A percentile compares a stretch with the other conserved stretches of the same genome.
Evolutionary conservation across 441 rosid species (phyloP).

Genomic region (Manihot esculenta): DNA sequence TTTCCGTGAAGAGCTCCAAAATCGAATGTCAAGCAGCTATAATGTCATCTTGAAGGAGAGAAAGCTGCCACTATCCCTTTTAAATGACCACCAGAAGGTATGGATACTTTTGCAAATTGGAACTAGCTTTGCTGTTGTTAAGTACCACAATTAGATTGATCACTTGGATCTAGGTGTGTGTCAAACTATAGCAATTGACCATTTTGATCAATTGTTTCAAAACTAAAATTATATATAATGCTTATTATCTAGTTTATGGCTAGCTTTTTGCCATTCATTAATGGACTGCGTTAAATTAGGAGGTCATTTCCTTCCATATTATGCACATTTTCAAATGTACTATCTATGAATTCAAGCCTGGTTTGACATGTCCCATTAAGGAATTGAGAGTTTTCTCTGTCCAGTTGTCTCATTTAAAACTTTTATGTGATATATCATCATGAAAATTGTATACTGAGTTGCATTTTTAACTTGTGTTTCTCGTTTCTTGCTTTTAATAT

Average conservation of each 20-base stretch:
- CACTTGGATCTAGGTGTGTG: not conserved
- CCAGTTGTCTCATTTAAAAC: not conserved
- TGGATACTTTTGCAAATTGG: not conserved
- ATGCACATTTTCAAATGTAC: not conserved
- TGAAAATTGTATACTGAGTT: not conserved
- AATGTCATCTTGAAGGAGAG: constrained; percentile 81
- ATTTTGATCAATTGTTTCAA: not conserved
- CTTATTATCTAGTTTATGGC: not conserved
- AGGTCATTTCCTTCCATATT: not conserved
- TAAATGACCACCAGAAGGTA: constrained; percentile 79
- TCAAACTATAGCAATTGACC: not conserved
- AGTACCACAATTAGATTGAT: not conserved
- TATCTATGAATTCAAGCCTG: not conserved
- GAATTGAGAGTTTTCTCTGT: not conserved
- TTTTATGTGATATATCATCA: not conserved
- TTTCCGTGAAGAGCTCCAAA: constrained; percentile 72
- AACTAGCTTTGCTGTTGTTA: not conserved
- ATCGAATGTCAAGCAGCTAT: constrained; percentile 60
- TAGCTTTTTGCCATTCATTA: not conserved
- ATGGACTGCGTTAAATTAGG: not conserved
- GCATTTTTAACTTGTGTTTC: constrained; percentile 11
- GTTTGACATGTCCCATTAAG: not conserved
- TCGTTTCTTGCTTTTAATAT: constrained; percentile 6
- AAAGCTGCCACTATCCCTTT: constrained; percentile 79
- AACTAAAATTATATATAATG: not conserved